Conservation (phyloP, 768 basidiomycete genomes). For the Boletus eberwhitei region DNA sequence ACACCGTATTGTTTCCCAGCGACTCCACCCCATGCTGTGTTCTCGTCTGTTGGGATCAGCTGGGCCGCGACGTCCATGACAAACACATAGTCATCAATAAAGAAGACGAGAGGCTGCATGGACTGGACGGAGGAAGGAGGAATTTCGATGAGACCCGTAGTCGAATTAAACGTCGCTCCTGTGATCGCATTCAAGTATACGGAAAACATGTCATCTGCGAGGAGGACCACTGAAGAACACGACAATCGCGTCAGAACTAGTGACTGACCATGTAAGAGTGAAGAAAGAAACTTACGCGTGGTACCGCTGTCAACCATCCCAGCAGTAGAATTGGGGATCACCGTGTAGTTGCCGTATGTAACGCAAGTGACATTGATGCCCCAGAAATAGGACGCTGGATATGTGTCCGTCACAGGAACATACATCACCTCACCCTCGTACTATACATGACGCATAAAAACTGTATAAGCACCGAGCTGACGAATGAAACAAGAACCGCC, state of each 20-base stretch:
- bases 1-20: conserved; percentile 11
- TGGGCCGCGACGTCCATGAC: conserved; percentile 22
- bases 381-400: conserved; percentile 26
- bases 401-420: conserved; percentile 25
- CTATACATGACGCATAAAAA: conserved; percentile 6
- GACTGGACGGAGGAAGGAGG: conserved; percentile 7
- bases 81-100: conserved; percentile 5
- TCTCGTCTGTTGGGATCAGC: conserved; percentile 16
- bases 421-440: conserved; percentile 24
- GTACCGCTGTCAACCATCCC: conserved; percentile 32
- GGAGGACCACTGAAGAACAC: conserved; percentile 13
- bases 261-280: neutral
- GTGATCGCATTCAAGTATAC: conserved; percentile 16
- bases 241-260: neutral
- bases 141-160: conserved; percentile 16
- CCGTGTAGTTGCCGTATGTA: conserved; percentile 10
- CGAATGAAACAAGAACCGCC: neutral
- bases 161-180: conserved; percentile 5
- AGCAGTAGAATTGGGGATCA: conserved; percentile 21
- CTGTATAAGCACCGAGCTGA: neutral
- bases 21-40: conserved; percentile 11
- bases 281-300: conserved; percentile 11
- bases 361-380: conserved; percentile 26
- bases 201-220: conserved; percentile 21
- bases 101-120: conserved; percentile 18